phyloP scores from a whole-genome alignment of 2,329 filamentous ascomycete species.

The Aspergillus vadensis region DNA sequence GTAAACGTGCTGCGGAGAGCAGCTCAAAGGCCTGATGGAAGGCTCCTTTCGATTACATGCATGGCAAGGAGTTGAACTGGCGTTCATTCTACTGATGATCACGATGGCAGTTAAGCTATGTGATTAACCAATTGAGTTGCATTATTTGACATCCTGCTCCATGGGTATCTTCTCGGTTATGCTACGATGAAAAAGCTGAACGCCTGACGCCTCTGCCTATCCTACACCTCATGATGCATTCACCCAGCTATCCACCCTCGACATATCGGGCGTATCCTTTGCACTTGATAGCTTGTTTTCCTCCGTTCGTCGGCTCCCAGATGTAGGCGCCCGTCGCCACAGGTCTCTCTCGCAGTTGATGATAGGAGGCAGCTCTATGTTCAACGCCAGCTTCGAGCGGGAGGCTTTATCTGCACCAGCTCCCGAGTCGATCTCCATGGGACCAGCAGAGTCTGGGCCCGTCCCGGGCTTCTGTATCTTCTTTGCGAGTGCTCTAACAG shows the following conservation, averaged over 20 bases:
- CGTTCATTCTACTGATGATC: conserved; percentile 14
- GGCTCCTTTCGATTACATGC: conserved; percentile 4
- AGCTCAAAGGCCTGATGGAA: conserved; percentile 23
- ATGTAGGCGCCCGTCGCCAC: conserved; percentile 54
- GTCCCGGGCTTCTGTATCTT: conserved; percentile 37
- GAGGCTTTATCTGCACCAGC: conserved; percentile 27
- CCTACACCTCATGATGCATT: conserved; percentile 23
- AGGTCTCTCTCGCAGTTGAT: conserved; percentile 64
- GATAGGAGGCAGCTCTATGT: conserved; percentile 49
- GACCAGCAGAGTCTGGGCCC: conserved; percentile 26
- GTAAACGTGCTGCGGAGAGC: conserved; percentile 24
- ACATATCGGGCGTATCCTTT: conserved; percentile 27
- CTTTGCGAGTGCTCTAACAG: conserved; percentile 54
- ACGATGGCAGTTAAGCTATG: background rate
- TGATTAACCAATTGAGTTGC: conserved; percentile 5
- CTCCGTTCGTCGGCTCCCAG: conserved; percentile 36
- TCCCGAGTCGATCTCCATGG: conserved; percentile 36
- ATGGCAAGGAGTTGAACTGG: conserved; percentile 18
- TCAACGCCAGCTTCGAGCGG: conserved; percentile 31
- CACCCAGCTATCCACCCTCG: conserved; percentile 27
- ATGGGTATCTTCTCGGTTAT: conserved; percentile 40
- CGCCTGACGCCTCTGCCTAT: conserved; percentile 17
- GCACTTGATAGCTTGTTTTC: conserved; percentile 31
- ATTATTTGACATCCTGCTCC: conserved; percentile 21
- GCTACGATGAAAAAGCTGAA: conserved; percentile 23